Evolutionary conservation across 257 asterid genomes (phyloP).

Genomic region (Solanum arcanum): DNA sequence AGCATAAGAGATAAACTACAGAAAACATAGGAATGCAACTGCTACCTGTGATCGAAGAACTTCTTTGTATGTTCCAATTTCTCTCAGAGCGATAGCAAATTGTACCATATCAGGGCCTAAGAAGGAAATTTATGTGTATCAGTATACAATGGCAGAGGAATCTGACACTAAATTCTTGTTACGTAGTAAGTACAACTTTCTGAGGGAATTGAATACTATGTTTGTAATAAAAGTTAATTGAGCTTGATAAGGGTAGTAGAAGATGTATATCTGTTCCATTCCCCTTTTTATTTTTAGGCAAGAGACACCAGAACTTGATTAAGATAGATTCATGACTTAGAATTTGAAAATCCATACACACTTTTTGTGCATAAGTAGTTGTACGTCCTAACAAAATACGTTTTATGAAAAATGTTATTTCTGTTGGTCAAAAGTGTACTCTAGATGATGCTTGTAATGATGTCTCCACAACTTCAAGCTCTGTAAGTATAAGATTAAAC

Average conservation of each 20-base stretch:
- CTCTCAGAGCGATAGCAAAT: conserved; percentile 75
- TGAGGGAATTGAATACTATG: neutral
- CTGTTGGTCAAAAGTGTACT: neutral
- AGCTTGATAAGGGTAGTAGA: neutral
- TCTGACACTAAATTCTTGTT: neutral
- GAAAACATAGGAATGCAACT: conserved; percentile 1
- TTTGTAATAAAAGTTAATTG: neutral
- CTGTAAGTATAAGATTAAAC: neutral
- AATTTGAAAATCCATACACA: neutral
- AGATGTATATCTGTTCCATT: neutral
- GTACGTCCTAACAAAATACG: neutral
- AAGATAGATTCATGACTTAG: neutral
- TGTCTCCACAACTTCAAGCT: neutral
- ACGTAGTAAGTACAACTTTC: neutral
- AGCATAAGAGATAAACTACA: neutral
- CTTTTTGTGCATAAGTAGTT: neutral
- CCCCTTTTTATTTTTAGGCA: neutral
- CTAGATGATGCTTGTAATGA: neutral
- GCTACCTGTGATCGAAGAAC: conserved; percentile 83
- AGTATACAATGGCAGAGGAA: conserved; percentile 1
- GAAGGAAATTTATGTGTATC: conserved; percentile 6
- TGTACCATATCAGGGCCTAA: conserved; percentile 90
- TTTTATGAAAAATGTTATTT: neutral
- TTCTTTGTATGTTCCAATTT: conserved; percentile 89
- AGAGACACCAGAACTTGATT: neutral